A percentile compares a stretch with the other conserved stretches of the same genome.
Conservation (phyloP, 2,329 filamentous ascomycete species). For the Penicillium sp. region DNA sequence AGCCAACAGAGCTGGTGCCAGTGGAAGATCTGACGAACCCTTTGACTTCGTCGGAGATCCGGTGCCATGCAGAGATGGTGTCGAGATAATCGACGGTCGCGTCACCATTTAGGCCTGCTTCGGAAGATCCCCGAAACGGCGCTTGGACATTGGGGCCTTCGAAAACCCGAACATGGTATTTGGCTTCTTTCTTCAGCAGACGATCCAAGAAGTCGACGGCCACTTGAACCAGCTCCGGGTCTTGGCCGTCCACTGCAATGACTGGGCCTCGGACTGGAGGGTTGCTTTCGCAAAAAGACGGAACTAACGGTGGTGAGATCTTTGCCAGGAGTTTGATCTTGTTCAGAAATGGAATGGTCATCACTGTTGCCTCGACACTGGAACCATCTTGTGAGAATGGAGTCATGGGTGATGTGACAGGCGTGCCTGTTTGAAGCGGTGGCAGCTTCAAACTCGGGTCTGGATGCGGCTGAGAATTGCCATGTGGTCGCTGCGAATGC, state of each 20-base stretch:
- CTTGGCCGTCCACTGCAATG: constrained; percentile 74
- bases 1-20: constrained; percentile 10
- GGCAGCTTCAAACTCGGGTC: constrained; percentile 50
- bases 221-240: constrained; percentile 56
- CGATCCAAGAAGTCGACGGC: constrained; percentile 60
- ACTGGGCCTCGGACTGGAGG: constrained; percentile 62
- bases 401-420: constrained; percentile 24
- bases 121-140: constrained; percentile 17
- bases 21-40: constrained; percentile 46
- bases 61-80: constrained; percentile 68
- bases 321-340: constrained; percentile 72
- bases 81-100: constrained; percentile 57
- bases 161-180: constrained; percentile 47
- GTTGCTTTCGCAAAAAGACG: constrained; percentile 24
- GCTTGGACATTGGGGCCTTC: constrained; percentile 40
- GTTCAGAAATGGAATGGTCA: constrained; percentile 65
- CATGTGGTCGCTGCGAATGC: constrained; percentile 49
- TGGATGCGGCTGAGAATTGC: constrained; percentile 29
- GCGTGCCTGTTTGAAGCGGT: constrained; percentile 45
- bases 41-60: constrained; percentile 65
- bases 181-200: constrained; percentile 48
- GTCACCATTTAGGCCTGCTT: constrained; percentile 37
- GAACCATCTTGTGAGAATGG: constrained; percentile 35
- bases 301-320: constrained; percentile 63
- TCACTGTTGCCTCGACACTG: constrained; percentile 62